Base-by-base conservation (phyloP, 2,329 filamentous ascomycete genomes). In the Catunica adiposa region DNA sequence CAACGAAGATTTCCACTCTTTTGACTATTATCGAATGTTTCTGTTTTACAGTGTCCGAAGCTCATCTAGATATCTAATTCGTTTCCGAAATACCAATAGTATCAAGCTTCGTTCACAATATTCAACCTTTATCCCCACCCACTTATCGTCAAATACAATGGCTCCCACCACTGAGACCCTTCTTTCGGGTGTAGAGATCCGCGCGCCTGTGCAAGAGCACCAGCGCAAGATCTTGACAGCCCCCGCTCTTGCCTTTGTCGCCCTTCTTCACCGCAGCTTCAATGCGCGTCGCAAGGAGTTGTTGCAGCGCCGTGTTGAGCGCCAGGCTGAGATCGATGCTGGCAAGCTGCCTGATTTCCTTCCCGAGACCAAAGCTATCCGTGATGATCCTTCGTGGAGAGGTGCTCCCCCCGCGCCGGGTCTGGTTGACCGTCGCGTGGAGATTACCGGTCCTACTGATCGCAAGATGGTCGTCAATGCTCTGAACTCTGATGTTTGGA, bases 391-490 rank as follows among this genome's bases (percentile, higher is more conserved):
- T 68, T 82, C 89, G 63, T 98, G 92, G 92, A 92, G 81, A 73
- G 92, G 88, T 60, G 89, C 92, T 46, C 79, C 84, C 53, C 92
- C 92, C 17, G 92, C 90, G 6, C 90, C 92, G 0, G 92, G 92
- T 58, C 78, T 97, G 56, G 82, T 95, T 47, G 92, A 98, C 73
- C 84, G 92, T 61, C 82, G 92, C 59, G 86, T 96, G 31, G 92
- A 98, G 75, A 98, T 97, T 66, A 98, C 92, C 3, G 92, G 92
- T 7, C 92, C 92, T 1, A 96, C 89, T 5, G 92, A 97, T 71
- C 80, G 92, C 62, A 98, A 97, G 79, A 98, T 98, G 92, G 89
- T 97, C 51, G 87, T 97, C 60, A 98, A 98, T 69, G 92, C 92
- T 8, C 67, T 97, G 67, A 98, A 97, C 70, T 84, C 90, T 48